Evolutionary conservation across 1,284 basidiomycete genomes (phyloP).

Genomic region (Phaffia rhodozyma): DNA sequence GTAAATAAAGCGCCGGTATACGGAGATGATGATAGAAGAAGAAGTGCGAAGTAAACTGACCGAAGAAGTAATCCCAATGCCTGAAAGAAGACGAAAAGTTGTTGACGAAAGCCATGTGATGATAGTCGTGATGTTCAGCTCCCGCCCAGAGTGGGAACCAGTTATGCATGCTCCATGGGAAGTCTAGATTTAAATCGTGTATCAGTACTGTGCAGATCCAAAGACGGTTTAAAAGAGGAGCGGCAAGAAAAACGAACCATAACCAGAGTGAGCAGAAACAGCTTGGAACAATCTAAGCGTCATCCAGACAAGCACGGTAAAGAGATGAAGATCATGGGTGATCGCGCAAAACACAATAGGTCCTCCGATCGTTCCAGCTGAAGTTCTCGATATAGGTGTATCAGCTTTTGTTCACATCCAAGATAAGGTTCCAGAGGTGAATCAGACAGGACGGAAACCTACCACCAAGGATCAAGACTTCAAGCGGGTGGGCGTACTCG

Average conservation of each 20-base stretch:
- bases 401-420: background rate
- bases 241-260: background rate
- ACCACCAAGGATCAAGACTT: conserved; percentile 65
- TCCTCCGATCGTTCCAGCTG: conserved; percentile 78
- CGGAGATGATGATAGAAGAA: too few relatives aligned
- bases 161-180: conserved; percentile 90
- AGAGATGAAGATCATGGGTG: conserved; percentile 46
- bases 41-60: conserved; percentile 25
- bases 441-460: background rate
- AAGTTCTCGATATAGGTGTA: conserved; percentile 31
- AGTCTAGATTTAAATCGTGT: conserved; percentile 38
- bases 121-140: conserved; percentile 95
- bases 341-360: conserved; percentile 68
- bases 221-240: background rate
- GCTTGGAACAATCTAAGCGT: conserved; percentile 90
- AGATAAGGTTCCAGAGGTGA: background rate
- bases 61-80: conserved; percentile 76
- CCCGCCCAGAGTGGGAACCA: conserved; percentile 96
- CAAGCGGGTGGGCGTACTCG: conserved; percentile 91
- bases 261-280: conserved; percentile 36
- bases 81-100: conserved; percentile 86
- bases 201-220: too few relatives aligned
- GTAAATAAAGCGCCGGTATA: too few relatives aligned
- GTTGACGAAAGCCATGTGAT: conserved; percentile 59
- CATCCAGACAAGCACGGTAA: conserved; percentile 92